Evolutionary conservation across 345 rosid genomes (phyloP).

Genomic region (Viola odorata): DNA sequence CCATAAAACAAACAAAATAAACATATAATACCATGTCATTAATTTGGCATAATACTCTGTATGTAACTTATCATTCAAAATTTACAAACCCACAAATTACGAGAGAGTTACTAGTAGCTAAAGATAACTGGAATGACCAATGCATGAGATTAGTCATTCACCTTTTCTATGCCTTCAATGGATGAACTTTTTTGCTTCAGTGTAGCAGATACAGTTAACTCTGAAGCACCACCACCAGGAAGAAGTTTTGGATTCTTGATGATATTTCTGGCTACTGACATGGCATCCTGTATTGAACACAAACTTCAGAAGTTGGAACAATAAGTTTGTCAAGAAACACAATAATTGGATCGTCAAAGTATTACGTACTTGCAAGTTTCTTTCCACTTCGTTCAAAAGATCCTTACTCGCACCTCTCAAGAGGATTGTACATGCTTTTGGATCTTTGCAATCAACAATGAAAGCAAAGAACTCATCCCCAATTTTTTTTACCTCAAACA

Average conservation of each 20-base stretch:
- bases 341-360: background rate
- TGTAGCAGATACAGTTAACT: constrained; percentile 84
- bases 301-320: background rate
- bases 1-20: constrained; percentile 2
- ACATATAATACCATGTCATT: too few relatives aligned
- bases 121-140: background rate
- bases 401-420: constrained; percentile 98
- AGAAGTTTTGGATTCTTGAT: constrained; percentile 89
- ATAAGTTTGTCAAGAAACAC: background rate
- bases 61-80: too few relatives aligned
- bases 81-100: background rate
- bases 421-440: constrained; percentile 90
- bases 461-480: constrained; percentile 94
- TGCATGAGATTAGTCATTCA: constrained; percentile 12
- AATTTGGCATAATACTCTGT: too few relatives aligned
- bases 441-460: constrained; percentile 87
- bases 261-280: constrained; percentile 95
- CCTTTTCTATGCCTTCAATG: constrained; percentile 92
- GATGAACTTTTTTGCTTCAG: constrained; percentile 90
- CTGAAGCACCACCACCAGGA: constrained; percentile 96
- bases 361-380: constrained; percentile 76
- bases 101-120: background rate
- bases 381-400: constrained; percentile 91
- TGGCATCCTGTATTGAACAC: constrained; percentile 58
- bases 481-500: constrained; percentile 89